A percentile compares a stretch with the other conserved stretches of the same genome.
Evolutionary conservation across 1,139 yeast species (phyloP).

Genomic region (Taiozyma sp.): DNA sequence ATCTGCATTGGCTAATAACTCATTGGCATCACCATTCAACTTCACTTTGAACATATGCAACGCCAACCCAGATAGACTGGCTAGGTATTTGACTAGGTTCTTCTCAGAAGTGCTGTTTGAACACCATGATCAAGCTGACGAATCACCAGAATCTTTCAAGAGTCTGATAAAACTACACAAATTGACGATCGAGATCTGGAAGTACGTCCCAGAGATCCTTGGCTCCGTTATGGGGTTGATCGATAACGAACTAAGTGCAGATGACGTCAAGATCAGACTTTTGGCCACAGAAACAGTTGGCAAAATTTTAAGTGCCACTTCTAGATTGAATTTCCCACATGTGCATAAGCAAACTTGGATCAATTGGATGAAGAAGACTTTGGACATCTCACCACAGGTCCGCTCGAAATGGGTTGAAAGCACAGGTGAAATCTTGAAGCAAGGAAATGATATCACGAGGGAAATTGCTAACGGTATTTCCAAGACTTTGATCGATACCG

Average conservation of each 20-base stretch:
- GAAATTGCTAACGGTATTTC: conserved; percentile 57
- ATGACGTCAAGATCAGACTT: conserved; percentile 54
- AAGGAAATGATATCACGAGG: conserved; percentile 41
- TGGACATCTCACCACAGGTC: conserved; percentile 62
- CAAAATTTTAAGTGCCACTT: conserved; percentile 46
- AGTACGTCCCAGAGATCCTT: conserved; percentile 66
- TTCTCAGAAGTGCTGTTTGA: conserved; percentile 72
- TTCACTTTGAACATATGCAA: conserved; percentile 67
- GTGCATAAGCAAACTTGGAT: conserved; percentile 59
- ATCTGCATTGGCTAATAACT: conserved; percentile 24
- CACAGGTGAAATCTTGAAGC: conserved; percentile 38
- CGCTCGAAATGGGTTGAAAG: conserved; percentile 68
- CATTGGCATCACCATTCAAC: conserved; percentile 53
- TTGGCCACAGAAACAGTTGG: conserved; percentile 76
- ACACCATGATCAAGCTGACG: conserved; percentile 25
- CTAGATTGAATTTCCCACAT: conserved; percentile 52
- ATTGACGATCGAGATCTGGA: conserved; percentile 69
- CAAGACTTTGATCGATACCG: conserved; percentile 69
- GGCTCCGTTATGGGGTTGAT: conserved; percentile 73
- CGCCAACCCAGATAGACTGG: conserved; percentile 65
- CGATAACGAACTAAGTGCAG: conserved; percentile 76
- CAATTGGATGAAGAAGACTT: conserved; percentile 69
- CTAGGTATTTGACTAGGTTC: conserved; percentile 73
- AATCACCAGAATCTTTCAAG: conserved; percentile 31
- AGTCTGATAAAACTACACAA: conserved; percentile 56